Percentiles rank a stretch among this genome's conserved stretches.
Conservation (phyloP, 306 rosid genomes). For the Pterocarpus santalinus region DNA sequence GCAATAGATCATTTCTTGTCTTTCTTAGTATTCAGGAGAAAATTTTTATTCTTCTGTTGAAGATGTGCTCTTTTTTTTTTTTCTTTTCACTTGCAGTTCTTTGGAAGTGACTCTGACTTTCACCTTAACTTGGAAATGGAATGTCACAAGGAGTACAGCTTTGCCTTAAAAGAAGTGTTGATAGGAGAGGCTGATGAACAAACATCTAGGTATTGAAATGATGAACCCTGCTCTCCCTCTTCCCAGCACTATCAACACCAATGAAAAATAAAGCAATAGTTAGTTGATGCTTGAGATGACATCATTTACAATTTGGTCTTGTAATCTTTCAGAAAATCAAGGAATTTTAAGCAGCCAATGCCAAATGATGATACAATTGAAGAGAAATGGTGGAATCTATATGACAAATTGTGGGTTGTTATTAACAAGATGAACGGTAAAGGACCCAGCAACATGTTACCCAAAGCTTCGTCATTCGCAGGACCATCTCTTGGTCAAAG, state of each 20-base stretch:
- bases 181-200: constrained; percentile 65
- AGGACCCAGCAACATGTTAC: constrained; percentile 72
- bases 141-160: constrained; percentile 71
- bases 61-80: constrained; percentile 26
- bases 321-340: constrained; percentile 57
- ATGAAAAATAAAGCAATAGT: neutral
- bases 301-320: constrained; percentile 44
- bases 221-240: constrained; percentile 20
- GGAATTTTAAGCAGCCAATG: constrained; percentile 58
- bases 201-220: constrained; percentile 66
- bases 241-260: neutral
- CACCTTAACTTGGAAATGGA: constrained; percentile 76
- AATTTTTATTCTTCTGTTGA: constrained; percentile 19
- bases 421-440: constrained; percentile 86
- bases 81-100: constrained; percentile 66
- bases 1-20: constrained; percentile 10
- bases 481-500: constrained; percentile 94
- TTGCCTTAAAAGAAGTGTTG: constrained; percentile 81
- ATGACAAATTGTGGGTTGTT: constrained; percentile 82
- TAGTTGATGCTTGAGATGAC: constrained; percentile 27
- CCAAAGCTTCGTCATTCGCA: constrained; percentile 69
- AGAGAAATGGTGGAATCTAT: constrained; percentile 90
- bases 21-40: constrained; percentile 14
- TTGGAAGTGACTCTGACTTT: constrained; percentile 69
- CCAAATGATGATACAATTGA: constrained; percentile 61